A percentile compares a stretch with the other conserved stretches of the same genome.
These are phyloP conservation scores for Tulasnella calospora DNA, from an alignment of 768 basidiomycete species.

Conservation along the genomic window DNA sequence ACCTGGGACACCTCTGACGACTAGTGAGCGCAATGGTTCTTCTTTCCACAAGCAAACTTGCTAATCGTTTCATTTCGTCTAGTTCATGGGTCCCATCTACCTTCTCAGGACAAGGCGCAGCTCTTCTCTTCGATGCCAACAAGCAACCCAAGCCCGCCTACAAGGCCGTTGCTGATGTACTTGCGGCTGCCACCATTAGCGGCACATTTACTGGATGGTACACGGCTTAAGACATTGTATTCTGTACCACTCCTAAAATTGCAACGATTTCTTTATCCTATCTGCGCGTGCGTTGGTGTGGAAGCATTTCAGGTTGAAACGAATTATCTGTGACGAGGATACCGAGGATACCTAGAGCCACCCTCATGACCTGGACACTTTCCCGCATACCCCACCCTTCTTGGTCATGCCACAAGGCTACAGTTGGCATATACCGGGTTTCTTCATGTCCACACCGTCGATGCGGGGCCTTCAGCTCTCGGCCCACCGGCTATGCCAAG, in stretches of 20 bases:
- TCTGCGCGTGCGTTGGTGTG: not conserved
- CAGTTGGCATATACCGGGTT: not conserved
- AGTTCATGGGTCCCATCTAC: conserved; percentile 34
- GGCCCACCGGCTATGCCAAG: not conserved
- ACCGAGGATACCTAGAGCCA: too few species aligned
- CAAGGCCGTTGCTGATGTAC: conserved; percentile 24
- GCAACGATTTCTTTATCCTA: not conserved
- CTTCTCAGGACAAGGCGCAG: conserved; percentile 34
- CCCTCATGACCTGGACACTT: too few species aligned
- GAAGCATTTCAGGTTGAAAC: too few species aligned
- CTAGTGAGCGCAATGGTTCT: conserved; percentile 35
- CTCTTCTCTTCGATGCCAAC: conserved; percentile 26
- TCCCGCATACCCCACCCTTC: too few species aligned
- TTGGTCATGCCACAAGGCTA: too few species aligned
- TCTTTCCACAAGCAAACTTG: too few species aligned
- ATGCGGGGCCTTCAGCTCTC: not conserved
- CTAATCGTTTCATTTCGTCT: not conserved
- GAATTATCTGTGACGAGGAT: too few species aligned
- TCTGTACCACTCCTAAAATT: not conserved
- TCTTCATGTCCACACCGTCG: not conserved
- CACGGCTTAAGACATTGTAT: not conserved
- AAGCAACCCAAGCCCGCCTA: conserved; percentile 27
- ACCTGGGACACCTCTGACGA: conserved; percentile 40
- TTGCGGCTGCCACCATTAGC: not conserved
- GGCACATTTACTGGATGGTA: not conserved